Base-by-base conservation (phyloP, 257 asterid species). In the Jacaranda mimosifolia region DNA sequence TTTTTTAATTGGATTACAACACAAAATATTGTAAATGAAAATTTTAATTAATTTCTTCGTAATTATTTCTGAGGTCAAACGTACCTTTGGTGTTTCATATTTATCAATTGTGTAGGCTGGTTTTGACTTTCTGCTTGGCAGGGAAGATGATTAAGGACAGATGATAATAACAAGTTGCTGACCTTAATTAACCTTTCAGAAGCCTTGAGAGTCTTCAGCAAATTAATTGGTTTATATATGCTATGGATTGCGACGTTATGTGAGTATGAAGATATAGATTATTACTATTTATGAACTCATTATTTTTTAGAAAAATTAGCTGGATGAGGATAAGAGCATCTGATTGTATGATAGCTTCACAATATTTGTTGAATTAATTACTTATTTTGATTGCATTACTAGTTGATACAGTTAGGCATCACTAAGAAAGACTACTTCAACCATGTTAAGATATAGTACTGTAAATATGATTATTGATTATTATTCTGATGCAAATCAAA, bases 121-220 rank as follows among this genome's bases (percentile, higher is more conserved):
- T 13, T 57, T 57, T 39, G 63, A 38, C 65, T 56, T 55, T 71
- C 19, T 39, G 38, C 40, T 17, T 39, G 53, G 40, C 55, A 9
- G 39, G 75, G 1, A 12, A 39, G 77, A 57, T 72, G 13, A 72
- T 14, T 42, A 42, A 42, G 46, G 70, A 14, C 59, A 43, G 18
- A 5, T 55, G 18, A 11, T 57, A 40, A 59, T 45, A 38, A 43
- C 26, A 56, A 51, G 53, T 58, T 18, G 36, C 19, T 7, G 21
- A 68, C 18, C 68, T 72, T 72, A 60, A 32, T 72, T 72, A 60
- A 32, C 60, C 78, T 48, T 73, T 73, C 70, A 43, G 52, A 60
- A 26, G n/a, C 42, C 70, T 35, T 14, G 68, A 73, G 38, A 73
- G 77, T 45, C 38, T 32, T 72, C 60, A 45, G 8, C 58, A 38